These are phyloP conservation scores for Cicer bijugum DNA, from an alignment of 306 rosid genomes.

Conservation along the genomic window DNA sequence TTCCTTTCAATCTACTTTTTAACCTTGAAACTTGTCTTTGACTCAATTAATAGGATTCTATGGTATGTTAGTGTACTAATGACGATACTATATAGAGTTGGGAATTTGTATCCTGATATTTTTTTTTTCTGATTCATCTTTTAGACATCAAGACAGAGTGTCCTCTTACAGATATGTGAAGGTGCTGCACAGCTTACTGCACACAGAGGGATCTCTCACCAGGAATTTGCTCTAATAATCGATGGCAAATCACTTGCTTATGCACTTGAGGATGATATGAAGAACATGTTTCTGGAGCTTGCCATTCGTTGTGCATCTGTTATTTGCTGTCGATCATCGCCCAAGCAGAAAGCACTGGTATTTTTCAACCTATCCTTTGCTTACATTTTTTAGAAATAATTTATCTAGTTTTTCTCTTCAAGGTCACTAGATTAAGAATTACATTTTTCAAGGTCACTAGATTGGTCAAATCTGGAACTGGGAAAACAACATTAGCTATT, in stretches of 20 bases:
- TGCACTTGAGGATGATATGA: slow-evolving; percentile 79
- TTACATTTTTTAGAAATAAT: slow-evolving; percentile 13
- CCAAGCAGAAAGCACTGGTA: slow-evolving; percentile 97
- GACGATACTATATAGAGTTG: not conserved
- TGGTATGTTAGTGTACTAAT: not conserved
- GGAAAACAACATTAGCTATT: slow-evolving; percentile 89
- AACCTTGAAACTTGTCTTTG: not conserved
- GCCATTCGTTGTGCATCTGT: slow-evolving; percentile 85
- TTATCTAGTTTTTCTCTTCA: slow-evolving; percentile 31
- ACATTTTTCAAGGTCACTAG: slow-evolving; percentile 74
- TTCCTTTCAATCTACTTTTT: not conserved
- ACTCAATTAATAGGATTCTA: not conserved
- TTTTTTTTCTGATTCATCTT: slow-evolving; percentile 38
- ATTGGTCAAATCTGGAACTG: slow-evolving; percentile 83
- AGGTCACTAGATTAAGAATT: slow-evolving; percentile 48
- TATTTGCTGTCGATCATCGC: slow-evolving; percentile 97
- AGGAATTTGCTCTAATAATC: slow-evolving; percentile 84
- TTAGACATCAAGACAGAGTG: slow-evolving; percentile 75
- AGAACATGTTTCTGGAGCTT: slow-evolving; percentile 72
- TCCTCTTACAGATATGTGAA: slow-evolving; percentile 64
- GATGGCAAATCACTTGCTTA: slow-evolving; percentile 95
- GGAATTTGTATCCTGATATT: slow-evolving; percentile 24
- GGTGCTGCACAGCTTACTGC: slow-evolving; percentile 60
- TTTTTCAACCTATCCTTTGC: slow-evolving; percentile 35
- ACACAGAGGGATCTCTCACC: slow-evolving; percentile 62